phyloP scores from a whole-genome alignment of 768 basidiomycete genomes.

The Trametes cubensis region DNA sequence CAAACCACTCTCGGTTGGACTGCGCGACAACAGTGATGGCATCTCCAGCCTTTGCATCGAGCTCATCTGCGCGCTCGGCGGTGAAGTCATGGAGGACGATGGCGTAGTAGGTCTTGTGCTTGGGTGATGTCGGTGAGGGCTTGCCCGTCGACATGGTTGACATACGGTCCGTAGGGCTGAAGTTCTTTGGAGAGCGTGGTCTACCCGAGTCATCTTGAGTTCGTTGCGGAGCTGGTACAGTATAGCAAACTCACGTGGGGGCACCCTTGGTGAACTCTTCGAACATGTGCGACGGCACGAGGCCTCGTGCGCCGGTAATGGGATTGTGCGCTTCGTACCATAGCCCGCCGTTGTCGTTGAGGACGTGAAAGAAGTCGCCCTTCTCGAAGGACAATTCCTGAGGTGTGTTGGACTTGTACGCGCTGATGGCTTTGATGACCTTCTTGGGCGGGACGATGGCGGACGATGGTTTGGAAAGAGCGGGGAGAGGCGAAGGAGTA shows the following conservation, averaged over 20 bases:
- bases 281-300: constrained; percentile 85
- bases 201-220: constrained; percentile 13
- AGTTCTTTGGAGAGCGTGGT: constrained; percentile 24
- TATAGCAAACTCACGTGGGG: constrained; percentile 51
- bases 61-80: constrained; percentile 95
- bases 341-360: constrained; percentile 61
- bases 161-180: constrained; percentile 18
- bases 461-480: constrained; percentile 69
- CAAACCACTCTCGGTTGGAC: constrained; percentile 99
- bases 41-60: constrained; percentile 93
- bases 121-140: constrained; percentile 33
- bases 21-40: constrained; percentile 96
- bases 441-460: constrained; percentile 87
- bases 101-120: constrained; percentile 82
- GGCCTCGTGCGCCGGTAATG: constrained; percentile 83
- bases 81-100: constrained; percentile 93
- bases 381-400: constrained; percentile 88
- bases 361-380: constrained; percentile 98
- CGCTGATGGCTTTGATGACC: constrained; percentile 83
- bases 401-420: constrained; percentile 69
- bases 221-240: not conserved
- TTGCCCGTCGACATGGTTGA: constrained; percentile 14
- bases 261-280: constrained; percentile 85
- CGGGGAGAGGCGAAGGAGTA: constrained; percentile 65
- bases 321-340: constrained; percentile 98